These are phyloP conservation scores for Lepidium campestre DNA, from an alignment of 441 rosid genomes.

Conservation along the genomic window DNA sequence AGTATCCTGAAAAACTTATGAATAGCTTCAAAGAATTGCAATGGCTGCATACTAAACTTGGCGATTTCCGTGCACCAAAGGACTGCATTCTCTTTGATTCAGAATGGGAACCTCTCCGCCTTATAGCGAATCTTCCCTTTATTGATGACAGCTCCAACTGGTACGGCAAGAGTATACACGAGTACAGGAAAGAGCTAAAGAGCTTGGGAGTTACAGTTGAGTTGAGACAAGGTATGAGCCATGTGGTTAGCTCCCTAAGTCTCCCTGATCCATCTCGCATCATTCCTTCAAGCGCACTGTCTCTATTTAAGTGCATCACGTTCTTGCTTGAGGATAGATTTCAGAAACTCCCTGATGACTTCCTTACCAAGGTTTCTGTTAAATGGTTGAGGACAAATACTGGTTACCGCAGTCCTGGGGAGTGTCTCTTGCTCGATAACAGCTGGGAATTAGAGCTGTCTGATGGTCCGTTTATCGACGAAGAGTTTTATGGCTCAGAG, in stretches of 20 bases:
- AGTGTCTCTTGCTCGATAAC: conserved; percentile 40
- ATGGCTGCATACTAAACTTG: conserved; percentile 59
- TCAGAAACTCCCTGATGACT: conserved; percentile 21
- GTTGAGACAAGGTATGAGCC: conserved; percentile 41
- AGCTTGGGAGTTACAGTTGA: conserved; percentile 38
- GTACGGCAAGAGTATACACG: conserved; percentile 39
- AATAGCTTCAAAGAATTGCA: conserved; percentile 29
- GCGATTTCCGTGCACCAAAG: conserved; percentile 45
- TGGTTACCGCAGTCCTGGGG: conserved; percentile 45
- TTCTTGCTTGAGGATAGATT: conserved; percentile 25
- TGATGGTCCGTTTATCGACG: conserved; percentile 77
- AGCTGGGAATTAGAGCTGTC: conserved; percentile 37
- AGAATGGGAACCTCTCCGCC: conserved; percentile 50
- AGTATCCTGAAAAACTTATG: conserved; percentile 32
- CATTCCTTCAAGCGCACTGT: conserved; percentile 28
- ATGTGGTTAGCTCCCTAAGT: conserved; percentile 35
- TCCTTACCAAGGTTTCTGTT: conserved; percentile 28
- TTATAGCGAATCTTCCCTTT: conserved; percentile 50
- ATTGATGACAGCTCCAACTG: conserved; percentile 43
- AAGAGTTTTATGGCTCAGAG: conserved; percentile 45
- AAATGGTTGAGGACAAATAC: conserved; percentile 52
- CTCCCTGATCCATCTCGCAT: conserved; percentile 35
- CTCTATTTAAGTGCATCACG: conserved; percentile 45
- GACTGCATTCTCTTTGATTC: conserved; percentile 51
- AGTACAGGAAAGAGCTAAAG: conserved; percentile 43